Conservation (phyloP, 306 rosid genomes). For the Glycine tomentella region DNA sequence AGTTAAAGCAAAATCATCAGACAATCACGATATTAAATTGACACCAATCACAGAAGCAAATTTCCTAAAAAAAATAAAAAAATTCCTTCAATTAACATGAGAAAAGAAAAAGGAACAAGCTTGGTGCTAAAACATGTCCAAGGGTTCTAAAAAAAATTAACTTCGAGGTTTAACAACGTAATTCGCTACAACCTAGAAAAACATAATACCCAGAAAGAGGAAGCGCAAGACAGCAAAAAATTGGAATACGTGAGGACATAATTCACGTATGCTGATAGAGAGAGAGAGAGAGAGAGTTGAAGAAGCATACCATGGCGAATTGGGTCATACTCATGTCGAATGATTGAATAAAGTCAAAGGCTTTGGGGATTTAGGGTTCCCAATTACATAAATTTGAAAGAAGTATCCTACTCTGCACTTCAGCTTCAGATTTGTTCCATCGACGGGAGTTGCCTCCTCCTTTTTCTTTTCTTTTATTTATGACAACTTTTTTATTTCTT, state of each 20-base stretch:
- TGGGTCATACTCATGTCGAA: constrained; percentile 71
- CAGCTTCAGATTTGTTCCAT: constrained; percentile 17
- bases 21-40: constrained; percentile 22
- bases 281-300: constrained; percentile 20
- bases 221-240: constrained; percentile 18
- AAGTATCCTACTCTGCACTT: not conserved
- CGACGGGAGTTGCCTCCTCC: not conserved
- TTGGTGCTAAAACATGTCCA: constrained; percentile 23
- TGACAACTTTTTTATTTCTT: not conserved
- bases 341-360: constrained; percentile 20
- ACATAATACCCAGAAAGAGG: constrained; percentile 30
- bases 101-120: constrained; percentile 22
- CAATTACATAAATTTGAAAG: constrained; percentile 16
- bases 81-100: constrained; percentile 1
- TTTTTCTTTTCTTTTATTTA: not conserved
- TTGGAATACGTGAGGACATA: constrained; percentile 16
- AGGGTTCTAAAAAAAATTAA: constrained; percentile 34
- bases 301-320: constrained; percentile 82
- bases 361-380: constrained; percentile 47
- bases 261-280: not conserved
- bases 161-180: not conserved
- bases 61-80: not conserved
- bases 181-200: not conserved
- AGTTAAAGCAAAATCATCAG: constrained; percentile 35
- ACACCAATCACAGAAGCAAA: not conserved